Conservation (phyloP, 441 rosid species). For the Euphorbia schlechtendalii region DNA sequence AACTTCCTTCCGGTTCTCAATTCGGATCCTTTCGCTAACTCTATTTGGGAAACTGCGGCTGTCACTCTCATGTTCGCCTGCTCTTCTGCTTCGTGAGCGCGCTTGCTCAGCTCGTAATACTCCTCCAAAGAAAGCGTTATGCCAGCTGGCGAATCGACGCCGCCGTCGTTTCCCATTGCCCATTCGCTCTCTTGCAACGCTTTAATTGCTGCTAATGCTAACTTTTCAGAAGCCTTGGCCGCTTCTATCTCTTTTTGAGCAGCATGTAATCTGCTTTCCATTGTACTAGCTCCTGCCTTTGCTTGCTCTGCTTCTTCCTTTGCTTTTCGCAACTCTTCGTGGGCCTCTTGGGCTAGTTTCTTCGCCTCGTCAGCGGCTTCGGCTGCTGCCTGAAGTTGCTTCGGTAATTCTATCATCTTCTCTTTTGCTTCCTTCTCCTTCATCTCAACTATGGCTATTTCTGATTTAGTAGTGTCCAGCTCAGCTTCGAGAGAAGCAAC, state of each 20-base stretch:
- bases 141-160: conserved; percentile 34
- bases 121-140: conserved; percentile 80
- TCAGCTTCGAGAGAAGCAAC: conserved; percentile 80
- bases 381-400: conserved; percentile 73
- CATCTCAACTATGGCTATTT: conserved; percentile 51
- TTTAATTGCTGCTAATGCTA: conserved; percentile 78
- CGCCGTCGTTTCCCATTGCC: conserved; percentile 35
- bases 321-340: conserved; percentile 66
- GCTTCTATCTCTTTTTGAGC: conserved; percentile 87
- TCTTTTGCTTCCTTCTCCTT: conserved; percentile 73
- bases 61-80: conserved; percentile 65
- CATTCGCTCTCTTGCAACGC: conserved; percentile 83
- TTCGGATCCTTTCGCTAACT: conserved; percentile 73
- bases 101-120: conserved; percentile 78
- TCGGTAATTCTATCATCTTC: conserved; percentile 61
- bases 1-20: conserved; percentile 44
- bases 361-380: conserved; percentile 80
- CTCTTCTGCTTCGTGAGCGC: conserved; percentile 81
- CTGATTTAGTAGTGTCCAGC: conserved; percentile 53
- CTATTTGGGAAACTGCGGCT: conserved; percentile 60
- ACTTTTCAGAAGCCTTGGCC: conserved; percentile 72
- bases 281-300: conserved; percentile 64
- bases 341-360: conserved; percentile 49
- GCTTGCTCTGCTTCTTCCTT: conserved; percentile 82
- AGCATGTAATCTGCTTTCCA: conserved; percentile 74